phyloP scores from a whole-genome alignment of 352 stramenopile species.

The Globisporangium camurandrum region DNA sequence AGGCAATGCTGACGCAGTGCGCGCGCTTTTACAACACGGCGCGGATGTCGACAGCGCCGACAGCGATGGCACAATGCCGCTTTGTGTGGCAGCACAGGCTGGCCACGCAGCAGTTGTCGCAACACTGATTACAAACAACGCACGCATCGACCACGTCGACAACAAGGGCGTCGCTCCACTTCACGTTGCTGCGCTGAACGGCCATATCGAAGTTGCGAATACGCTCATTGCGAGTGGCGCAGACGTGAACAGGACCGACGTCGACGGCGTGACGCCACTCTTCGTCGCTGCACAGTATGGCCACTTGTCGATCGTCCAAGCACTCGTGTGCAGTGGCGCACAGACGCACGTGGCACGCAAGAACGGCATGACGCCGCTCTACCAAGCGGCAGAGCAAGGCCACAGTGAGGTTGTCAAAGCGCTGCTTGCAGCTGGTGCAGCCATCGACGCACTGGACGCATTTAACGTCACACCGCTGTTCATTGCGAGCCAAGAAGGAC shows the following conservation, averaged over 20 bases:
- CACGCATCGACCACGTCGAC: not conserved
- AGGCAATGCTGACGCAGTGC: not conserved
- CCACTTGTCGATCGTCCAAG: not conserved
- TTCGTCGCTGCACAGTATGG: not conserved
- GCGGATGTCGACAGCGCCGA: not conserved
- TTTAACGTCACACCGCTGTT: conserved; percentile 2
- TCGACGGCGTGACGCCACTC: not conserved
- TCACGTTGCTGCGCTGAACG: not conserved
- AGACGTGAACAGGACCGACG: not conserved
- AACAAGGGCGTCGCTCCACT: not conserved
- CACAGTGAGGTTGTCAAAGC: not conserved
- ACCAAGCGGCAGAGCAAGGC: not conserved
- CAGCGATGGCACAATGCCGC: not conserved
- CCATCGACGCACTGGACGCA: not conserved
- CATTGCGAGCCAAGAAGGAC: not conserved
- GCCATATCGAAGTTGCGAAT: not conserved
- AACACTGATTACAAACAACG: not conserved
- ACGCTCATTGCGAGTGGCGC: not conserved
- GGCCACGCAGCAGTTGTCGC: not conserved
- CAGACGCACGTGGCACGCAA: not conserved
- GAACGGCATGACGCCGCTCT: not conserved
- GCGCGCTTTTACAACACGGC: not conserved
- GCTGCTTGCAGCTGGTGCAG: not conserved
- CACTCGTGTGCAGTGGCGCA: not conserved
- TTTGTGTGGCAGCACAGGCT: not conserved